Evolutionary conservation across 164 flowering plant genomes (phyloP), one percentile per base, ranked within the genome.

Genomic region (Sextonia rubra): DNA sequence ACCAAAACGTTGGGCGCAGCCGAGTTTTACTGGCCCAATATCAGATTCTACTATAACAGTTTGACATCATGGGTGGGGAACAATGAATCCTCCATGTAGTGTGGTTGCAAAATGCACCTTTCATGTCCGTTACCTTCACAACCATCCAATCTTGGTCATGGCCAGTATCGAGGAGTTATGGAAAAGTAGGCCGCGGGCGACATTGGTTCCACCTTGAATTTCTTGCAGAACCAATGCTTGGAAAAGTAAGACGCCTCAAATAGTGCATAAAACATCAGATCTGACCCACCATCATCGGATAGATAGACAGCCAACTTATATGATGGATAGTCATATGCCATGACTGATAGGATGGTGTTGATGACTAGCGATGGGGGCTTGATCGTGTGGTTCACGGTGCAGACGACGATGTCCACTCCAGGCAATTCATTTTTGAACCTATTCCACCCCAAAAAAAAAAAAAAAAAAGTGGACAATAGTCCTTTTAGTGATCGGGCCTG

Each of bases 231-330:
- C 89, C 87, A 86, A n/a, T 73, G 69, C 69, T 71, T 80, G 0
- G 84, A 26, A 65, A 85, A 86, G 18, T 17, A 32, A 17, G 88
- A 75, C 3, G 90, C 88, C 74, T 85, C 85, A 15, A 85, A 20
- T 3, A 86, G 69, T 3, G 88, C 90, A 17, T 82, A 81, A 58
- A 85, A 83, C 0, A 86, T 85, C 4, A 85, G 64, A 1, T 77
- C 76, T 14, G 88, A 86, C 0, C 83, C 82, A 20, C 82, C 90
- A 60, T 83, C 86, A 2, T 85, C 86, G 1, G 88, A 85, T 3
- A 83, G 70, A 64, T 84, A 84, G 24, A 86, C 83, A 18, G 69
- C 68, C 32, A 84, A 66, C 75, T 82, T 86, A 52, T 84, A 77
- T 0, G 84, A 62, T 3, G 86, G 87, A 58, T 81, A 85, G 26